Base-by-base conservation (phyloP, 345 rosid genomes). In the Mallotus nudiflorus region DNA sequence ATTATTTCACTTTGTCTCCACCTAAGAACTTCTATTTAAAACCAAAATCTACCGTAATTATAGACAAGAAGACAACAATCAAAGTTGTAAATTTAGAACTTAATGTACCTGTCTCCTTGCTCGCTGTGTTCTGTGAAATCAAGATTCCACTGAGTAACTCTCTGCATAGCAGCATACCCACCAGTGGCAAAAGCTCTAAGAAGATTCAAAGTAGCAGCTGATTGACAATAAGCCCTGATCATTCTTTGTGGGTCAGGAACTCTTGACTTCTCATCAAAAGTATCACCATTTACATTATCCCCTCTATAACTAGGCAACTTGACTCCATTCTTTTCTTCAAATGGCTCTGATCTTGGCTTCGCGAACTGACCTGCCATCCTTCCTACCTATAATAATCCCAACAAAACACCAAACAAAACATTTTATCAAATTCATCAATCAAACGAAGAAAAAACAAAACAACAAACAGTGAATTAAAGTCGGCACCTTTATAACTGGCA, bases 361-460 rank as follows among this genome's bases (percentile, higher is more conserved):
- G 78, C 78, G 55, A 75, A 75, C 59, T 75, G 78, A 22, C 78
- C 78, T 5, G 78, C 78, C 78, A 75, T 68, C 57, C 78, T 63
- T 27, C 78, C 78, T 65, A 75, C 78, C 78, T 75, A 53, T 10
- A 62, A 68, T 22, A 33, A 33, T 13, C 22, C 13, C 37, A 33
- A 13, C 12, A 56, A 27, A 14, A 15, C 14, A 14, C n/a, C 5
- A n/a, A n/a, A 52, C 31, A 9, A 45, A 40, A 9, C 6, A 13
- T 18, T 54, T 27, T 10, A 1, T 28, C 62, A 55, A 69, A 50
- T 68, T 16, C 33, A 27, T 33, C 20, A 35, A 70, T 19, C 6
- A 46, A 48, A 14, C n/a, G 0, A 55, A 55, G 11, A 0, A 14
- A 28, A 27, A 55, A 5, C 0, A 3, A 27, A 27, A 8, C 7